Evolutionary conservation across 2,329 filamentous ascomycete species (phyloP), one percentile per base, ranked within the genome.

Genomic region (Chalara sp.): DNA sequence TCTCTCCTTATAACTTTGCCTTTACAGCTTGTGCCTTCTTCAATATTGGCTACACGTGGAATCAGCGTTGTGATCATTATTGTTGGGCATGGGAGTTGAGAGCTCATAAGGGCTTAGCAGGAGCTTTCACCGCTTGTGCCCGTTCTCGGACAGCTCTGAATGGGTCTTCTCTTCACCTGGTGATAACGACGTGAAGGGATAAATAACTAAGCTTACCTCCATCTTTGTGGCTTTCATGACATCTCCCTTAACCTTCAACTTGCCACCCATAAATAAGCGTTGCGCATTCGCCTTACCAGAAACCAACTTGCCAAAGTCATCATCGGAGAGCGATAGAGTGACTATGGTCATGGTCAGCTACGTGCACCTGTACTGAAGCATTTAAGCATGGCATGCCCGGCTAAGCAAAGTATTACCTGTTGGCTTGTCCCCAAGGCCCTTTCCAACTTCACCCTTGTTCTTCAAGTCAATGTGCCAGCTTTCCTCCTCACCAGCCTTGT

Each of bases 191-290:
- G 21, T 21, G 21, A 21, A 21, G 21, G 21, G 21, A 21, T 4
- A 37, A 37, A 37, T n/a, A 37, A 37, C 35, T 37, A 8, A 37
- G 35, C 35, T n/a, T n/a, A 10, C 8, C 35, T 96, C 90, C 72
- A 96, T 82, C 83, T 95, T 96, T 54, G 91, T 96, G 37, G 93
- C 87, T 81, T 96, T 96, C 92, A 97, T 97, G 55, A 97, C 83
- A 69, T 97, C 90, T 57, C 93, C 93, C 82, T 90, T 95, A 68
- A 97, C 82, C 87, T 97, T 99, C 67, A 99, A 78, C 79, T 96
- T 96, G 64, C 93, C 93, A n/a, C 81, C 81, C 92, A 99, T 97
- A 75, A 97, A 66, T 37, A 99, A 75, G 62, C 85, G 84, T 78
- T 99, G 93, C 51, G 93, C 90, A 67, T 96, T 96, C 63, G 88